Evolutionary conservation across 2,329 filamentous ascomycete species (phyloP).

Genomic region (Cladophialophora psammophila): DNA sequence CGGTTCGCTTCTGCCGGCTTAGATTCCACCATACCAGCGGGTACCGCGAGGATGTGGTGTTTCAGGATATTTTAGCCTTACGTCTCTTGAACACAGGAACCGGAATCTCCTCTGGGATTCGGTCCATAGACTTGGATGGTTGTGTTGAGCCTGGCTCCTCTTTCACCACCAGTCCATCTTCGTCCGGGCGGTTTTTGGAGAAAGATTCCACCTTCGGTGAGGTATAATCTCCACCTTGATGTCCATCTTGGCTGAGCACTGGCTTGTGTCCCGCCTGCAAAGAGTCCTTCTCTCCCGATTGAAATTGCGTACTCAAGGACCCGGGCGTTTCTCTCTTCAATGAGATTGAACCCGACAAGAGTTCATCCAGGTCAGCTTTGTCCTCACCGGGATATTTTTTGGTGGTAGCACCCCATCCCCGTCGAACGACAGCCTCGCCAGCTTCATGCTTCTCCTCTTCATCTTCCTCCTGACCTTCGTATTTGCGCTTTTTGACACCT

Average conservation of each 20-base stretch:
- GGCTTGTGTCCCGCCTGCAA: slow-evolving; percentile 30
- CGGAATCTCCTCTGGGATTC: slow-evolving; percentile 38
- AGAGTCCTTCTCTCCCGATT: slow-evolving; percentile 15
- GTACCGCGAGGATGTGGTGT: background rate
- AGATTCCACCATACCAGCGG: slow-evolving; percentile 17
- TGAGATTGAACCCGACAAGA: slow-evolving; percentile 52
- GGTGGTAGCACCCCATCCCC: slow-evolving; percentile 54
- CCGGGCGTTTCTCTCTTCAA: slow-evolving; percentile 47
- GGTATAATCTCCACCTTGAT: slow-evolving; percentile 12
- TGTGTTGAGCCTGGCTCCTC: slow-evolving; percentile 41
- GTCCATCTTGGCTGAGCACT: slow-evolving; percentile 16
- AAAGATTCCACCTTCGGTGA: slow-evolving; percentile 11
- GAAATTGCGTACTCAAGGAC: slow-evolving; percentile 12
- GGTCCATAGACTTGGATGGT: slow-evolving; percentile 13
- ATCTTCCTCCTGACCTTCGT: slow-evolving; percentile 51
- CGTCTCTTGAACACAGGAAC: slow-evolving; percentile 57
- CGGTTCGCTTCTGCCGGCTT: slow-evolving; percentile 34
- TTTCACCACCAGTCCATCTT: slow-evolving; percentile 36
- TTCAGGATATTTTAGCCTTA: slow-evolving; percentile 53
- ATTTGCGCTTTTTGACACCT: slow-evolving; percentile 56
- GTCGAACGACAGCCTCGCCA: slow-evolving; percentile 47
- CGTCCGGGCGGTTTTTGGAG: background rate
- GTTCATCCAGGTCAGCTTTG: slow-evolving; percentile 50
- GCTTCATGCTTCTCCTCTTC: slow-evolving; percentile 52
- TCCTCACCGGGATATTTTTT: slow-evolving; percentile 50